Base-by-base conservation (phyloP, 2,329 filamentous ascomycete species). In the Paecilomyces dactylethromorphus region DNA sequence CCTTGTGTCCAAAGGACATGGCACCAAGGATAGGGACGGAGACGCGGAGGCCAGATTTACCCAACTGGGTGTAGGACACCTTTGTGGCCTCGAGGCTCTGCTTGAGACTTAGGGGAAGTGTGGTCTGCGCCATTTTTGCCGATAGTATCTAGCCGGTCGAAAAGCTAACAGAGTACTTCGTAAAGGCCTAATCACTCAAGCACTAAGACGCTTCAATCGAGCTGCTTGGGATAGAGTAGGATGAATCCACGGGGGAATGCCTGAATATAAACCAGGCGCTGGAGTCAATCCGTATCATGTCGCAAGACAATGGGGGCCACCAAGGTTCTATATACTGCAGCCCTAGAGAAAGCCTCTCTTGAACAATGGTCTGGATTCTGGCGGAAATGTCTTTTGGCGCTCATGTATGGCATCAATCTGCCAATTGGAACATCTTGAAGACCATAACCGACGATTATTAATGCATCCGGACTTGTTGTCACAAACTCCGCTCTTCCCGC, bases 21-120 rank as follows among this genome's bases (percentile, higher is more conserved):
- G 59, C 57, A 5, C 65, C 67, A 22, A 68, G 60, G 26, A 67
- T 64, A 33, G 64, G 60, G 53, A 60, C 62, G 33, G 65, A 66
- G 33, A 68, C 60, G 45, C 61, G 66, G 4, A 69, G 63, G 2
- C 66, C 66, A n/a, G 60, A 63, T 29, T 58, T 63, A n/a, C 66
- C 66, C 12, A 68, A 59, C n/a, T 51, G 35, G 11, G 29, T 18
- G 21, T 60, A 60, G 3, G 55, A 54, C 13, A 60, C 59, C 33
- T 58, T 58, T 24, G 59, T 60, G 11, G 39, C 59, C 22, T 60
- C 59, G 13, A 58, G 12, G 15, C 53, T 45, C 29, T 58, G 54
- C 53, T 58, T 53, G 49, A 60, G 53, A 10, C 26, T 35, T 10
- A 24, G 11, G 24, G 59, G 56, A n/a, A 60, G 59, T n/a, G 39